Evolutionary conservation across 345 rosid genomes (phyloP).

Genomic region (Lagerstroemia speciosa): DNA sequence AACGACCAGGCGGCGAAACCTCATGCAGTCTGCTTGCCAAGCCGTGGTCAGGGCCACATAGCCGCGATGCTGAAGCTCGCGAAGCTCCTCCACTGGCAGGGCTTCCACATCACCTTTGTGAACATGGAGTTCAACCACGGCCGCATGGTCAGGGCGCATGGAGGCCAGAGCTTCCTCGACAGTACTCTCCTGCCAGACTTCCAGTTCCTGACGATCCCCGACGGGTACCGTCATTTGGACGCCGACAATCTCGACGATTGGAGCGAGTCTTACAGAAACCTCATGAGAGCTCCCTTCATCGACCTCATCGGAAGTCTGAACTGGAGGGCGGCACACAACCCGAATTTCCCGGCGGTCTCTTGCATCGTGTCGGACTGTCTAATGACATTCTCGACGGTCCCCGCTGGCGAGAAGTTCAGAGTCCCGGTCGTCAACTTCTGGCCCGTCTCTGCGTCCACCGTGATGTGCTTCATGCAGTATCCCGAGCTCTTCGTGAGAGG

Average conservation of each 20-base stretch:
- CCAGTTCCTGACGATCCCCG: slow-evolving; percentile 10
- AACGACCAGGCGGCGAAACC: background rate
- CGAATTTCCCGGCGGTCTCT: background rate
- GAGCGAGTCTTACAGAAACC: background rate
- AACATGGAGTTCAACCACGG: slow-evolving; percentile 16
- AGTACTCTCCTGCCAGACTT: slow-evolving; percentile 5
- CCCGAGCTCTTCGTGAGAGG: slow-evolving; percentile 4
- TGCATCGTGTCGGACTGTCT: background rate
- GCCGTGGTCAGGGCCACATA: slow-evolving; percentile 18
- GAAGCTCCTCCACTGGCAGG: slow-evolving; percentile 15
- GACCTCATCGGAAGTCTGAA: background rate
- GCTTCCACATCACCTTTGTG: slow-evolving; percentile 17
- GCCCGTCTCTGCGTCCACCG: background rate
- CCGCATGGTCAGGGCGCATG: slow-evolving; percentile 9
- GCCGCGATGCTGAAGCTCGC: slow-evolving; percentile 12
- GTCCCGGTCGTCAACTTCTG: slow-evolving; percentile 2
- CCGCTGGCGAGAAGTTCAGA: slow-evolving; percentile 4
- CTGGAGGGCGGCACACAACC: background rate
- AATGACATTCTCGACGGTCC: slow-evolving; percentile 6
- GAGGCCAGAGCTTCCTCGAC: background rate
- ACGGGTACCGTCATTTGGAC: slow-evolving; percentile 5
- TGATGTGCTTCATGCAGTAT: background rate
- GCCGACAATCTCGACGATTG: background rate
- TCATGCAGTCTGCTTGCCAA: slow-evolving; percentile 16
- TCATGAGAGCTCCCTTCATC: background rate